phyloP scores from a whole-genome alignment of 768 basidiomycete genomes.

The Pisolithus albus region DNA sequence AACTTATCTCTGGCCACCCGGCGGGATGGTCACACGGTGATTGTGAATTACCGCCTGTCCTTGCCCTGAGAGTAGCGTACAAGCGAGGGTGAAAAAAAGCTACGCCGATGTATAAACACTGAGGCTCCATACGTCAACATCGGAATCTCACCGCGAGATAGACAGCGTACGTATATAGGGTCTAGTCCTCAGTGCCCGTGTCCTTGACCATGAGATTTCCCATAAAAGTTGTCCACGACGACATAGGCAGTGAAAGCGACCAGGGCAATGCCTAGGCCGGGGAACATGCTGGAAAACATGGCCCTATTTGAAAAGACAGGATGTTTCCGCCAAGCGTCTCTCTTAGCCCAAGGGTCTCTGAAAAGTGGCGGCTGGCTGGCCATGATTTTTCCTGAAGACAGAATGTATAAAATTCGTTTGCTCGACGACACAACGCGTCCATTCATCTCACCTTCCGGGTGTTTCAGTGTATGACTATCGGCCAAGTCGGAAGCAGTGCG shows the following conservation, averaged over 20 bases:
- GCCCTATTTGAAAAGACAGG: conserved; percentile 81
- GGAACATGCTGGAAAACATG: conserved; percentile 89
- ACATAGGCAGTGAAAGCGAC: conserved; percentile 92
- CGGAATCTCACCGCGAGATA: background rate
- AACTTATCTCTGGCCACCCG: too few species aligned
- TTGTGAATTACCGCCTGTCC: too few species aligned
- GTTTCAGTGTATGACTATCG: background rate
- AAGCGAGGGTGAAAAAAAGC: too few species aligned
- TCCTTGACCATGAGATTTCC: conserved; percentile 30
- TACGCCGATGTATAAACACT: too few species aligned
- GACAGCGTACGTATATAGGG: background rate
- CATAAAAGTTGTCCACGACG: conserved; percentile 67
- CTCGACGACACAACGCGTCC: background rate
- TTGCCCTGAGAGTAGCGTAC: too few species aligned
- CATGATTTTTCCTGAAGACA: conserved; percentile 35
- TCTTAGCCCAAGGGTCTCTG: conserved; percentile 91
- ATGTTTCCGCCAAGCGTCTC: conserved; percentile 87
- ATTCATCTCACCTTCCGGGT: conserved; percentile 13
- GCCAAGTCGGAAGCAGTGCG: conserved; percentile 6
- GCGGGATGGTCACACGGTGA: too few species aligned
- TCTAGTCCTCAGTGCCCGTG: conserved; percentile 6
- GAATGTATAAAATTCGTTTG: conserved; percentile 6
- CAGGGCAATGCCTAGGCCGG: conserved; percentile 89
- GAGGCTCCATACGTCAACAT: background rate
- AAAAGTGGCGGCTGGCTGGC: conserved; percentile 57